Evolutionary conservation across 305 asterid genomes (phyloP).

Genomic region (Solanum hybrid): DNA sequence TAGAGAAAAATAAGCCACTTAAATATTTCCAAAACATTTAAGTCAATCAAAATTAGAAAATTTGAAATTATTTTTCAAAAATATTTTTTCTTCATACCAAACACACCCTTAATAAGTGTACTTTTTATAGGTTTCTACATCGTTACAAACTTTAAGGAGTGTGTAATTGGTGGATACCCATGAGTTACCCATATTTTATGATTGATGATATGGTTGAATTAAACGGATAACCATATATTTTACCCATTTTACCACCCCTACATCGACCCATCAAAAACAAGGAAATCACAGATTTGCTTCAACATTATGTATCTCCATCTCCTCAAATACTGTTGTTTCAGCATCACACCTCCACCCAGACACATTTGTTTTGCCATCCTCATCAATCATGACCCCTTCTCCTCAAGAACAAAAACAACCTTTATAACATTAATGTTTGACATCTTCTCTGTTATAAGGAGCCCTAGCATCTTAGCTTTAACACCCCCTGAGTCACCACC

Average conservation of each 20-base stretch:
- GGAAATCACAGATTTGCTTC: neutral
- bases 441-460: neutral
- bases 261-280: neutral
- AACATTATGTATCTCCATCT: neutral
- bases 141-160: neutral
- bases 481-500: neutral
- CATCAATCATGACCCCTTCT: neutral
- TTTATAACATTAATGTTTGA: neutral
- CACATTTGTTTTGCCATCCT: neutral
- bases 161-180: neutral
- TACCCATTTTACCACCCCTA: neutral
- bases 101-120: neutral
- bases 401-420: neutral
- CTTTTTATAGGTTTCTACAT: neutral
- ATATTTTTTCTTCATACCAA: neutral
- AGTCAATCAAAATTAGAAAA: neutral
- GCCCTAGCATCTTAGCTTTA: neutral
- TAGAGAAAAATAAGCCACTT: neutral
- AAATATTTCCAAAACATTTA: neutral
- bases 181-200: neutral
- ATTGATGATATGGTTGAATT: neutral
- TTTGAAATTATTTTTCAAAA: neutral
- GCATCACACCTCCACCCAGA: neutral
- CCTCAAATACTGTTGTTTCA: neutral
- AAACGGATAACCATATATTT: neutral